Percentiles rank a stretch among this genome's conserved stretches.
Conservation (phyloP, 345 rosid species). For the Rhodamnia rubescens region DNA sequence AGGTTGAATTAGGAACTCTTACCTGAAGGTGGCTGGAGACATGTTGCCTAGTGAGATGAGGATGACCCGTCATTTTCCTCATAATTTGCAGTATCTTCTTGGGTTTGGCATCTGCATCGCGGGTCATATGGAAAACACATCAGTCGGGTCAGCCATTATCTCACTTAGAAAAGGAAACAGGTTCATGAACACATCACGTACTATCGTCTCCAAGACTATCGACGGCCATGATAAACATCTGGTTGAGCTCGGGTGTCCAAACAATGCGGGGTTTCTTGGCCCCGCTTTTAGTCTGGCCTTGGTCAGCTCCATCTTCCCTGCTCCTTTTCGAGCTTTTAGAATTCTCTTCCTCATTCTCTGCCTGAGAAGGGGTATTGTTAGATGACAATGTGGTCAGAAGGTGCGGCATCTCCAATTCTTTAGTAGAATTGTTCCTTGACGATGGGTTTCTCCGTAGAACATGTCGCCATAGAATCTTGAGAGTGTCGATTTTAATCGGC, state of each 20-base stretch:
- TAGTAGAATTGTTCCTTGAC: neutral
- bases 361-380: neutral
- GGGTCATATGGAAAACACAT: neutral
- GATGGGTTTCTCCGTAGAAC: neutral
- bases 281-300: neutral
- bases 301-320: neutral
- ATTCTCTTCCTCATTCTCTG: neutral
- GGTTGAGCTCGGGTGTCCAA: neutral
- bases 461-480: neutral
- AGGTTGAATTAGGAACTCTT: neutral
- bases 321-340: neutral
- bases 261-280: neutral
- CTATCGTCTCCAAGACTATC: neutral
- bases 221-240: neutral
- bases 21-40: neutral
- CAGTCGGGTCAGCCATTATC: neutral
- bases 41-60: neutral
- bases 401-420: neutral
- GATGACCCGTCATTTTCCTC: rapidly evolving
- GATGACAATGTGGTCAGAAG: neutral
- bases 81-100: neutral
- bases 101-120: neutral
- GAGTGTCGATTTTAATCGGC: neutral
- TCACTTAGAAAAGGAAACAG: neutral
- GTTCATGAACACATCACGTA: neutral